phyloP scores from a whole-genome alignment of 139 green algal species.

The Volvox africanus region DNA sequence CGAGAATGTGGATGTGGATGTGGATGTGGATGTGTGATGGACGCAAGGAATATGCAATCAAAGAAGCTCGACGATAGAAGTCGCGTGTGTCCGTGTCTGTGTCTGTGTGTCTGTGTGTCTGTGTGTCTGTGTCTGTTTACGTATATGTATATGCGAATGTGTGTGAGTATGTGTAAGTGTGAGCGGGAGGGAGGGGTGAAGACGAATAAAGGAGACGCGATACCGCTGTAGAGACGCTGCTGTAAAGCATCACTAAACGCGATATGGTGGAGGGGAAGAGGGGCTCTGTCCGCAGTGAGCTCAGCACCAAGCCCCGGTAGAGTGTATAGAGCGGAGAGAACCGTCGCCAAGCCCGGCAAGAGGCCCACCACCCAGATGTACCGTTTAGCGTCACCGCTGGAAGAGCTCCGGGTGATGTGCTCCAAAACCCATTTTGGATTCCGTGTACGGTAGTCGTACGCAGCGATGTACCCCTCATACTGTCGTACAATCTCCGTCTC shows the following conservation, averaged over 20 bases:
- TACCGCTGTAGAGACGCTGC: no score
- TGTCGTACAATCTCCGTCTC: slow-evolving; percentile 62
- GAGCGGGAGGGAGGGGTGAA: no score
- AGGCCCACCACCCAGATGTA: background rate
- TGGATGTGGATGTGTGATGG: no score
- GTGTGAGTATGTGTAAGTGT: no score
- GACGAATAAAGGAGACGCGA: no score
- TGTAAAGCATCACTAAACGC: no score
- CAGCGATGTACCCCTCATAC: slow-evolving; percentile 67
- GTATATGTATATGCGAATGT: background rate
- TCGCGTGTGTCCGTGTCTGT: background rate
- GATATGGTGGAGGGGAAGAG: no score
- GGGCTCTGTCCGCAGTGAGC: background rate
- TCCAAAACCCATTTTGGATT: slow-evolving; percentile 88
- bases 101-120: background rate
- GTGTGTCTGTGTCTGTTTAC: background rate
- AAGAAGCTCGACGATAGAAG: background rate
- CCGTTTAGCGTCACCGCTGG: slow-evolving; percentile 62
- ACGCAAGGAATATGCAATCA: background rate
- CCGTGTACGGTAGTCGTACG: slow-evolving; percentile 79
- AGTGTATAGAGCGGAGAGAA: no score
- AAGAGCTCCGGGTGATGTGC: slow-evolving; percentile 67
- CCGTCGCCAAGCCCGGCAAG: no score
- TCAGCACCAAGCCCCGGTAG: background rate
- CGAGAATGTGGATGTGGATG: no score